Evolutionary conservation across 805 yeast genomes (phyloP).

Genomic region (Wickerhamomyces bovis): DNA sequence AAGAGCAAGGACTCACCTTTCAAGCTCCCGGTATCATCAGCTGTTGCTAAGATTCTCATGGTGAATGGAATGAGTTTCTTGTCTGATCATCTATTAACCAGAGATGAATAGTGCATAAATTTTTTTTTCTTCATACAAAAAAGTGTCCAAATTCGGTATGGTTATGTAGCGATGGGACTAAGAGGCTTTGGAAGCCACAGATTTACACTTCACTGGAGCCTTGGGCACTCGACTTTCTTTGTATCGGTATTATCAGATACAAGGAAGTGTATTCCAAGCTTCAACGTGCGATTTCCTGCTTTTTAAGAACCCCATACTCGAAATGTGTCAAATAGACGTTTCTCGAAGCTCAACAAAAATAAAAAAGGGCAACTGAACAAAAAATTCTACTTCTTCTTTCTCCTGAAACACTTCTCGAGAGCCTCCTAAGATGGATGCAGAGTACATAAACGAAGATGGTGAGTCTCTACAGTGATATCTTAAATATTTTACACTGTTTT

Average conservation of each 20-base stretch:
- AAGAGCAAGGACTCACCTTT: slow-evolving; percentile 28
- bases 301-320: neutral
- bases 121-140: no score
- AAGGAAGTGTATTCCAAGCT: no score
- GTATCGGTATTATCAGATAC: no score
- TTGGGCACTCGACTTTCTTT: no score
- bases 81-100: neutral
- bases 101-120: neutral
- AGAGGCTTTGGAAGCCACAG: no score
- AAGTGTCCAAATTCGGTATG: neutral
- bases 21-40: slow-evolving; percentile 61
- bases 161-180: neutral
- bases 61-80: neutral
- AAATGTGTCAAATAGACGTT: neutral
- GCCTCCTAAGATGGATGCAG: neutral
- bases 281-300: no score
- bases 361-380: neutral
- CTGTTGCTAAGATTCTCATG: slow-evolving; percentile 59
- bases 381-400: neutral
- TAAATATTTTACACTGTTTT: no score
- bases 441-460: slow-evolving; percentile 24
- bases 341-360: neutral
- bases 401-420: neutral
- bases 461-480: slow-evolving; percentile 11
- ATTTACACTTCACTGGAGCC: no score